Percentiles rank a stretch among this genome's conserved stretches.
These are phyloP conservation scores for Poa annua DNA, from an alignment of 176 grass and related monocot genomes.

Conservation along the genomic window DNA sequence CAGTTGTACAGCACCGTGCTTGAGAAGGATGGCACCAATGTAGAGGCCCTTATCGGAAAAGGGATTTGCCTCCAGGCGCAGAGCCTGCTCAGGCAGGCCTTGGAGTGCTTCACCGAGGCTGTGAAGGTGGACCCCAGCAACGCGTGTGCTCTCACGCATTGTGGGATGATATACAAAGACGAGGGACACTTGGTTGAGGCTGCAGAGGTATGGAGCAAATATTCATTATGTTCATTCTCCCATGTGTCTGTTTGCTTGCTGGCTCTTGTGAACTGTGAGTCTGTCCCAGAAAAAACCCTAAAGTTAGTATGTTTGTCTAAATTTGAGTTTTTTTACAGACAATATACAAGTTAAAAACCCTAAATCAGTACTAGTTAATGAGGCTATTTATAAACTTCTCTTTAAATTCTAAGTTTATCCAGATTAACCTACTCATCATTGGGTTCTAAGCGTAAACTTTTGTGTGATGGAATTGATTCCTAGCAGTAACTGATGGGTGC, in stretches of 20 bases:
- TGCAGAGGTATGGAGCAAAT: constrained; percentile 66
- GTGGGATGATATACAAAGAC: constrained; percentile 96
- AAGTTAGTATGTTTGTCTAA: not conserved
- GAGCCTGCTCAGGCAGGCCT: constrained; percentile 60
- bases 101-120: constrained; percentile 71
- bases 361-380: not conserved
- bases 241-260: constrained; percentile 17
- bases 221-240: constrained; percentile 29
- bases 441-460: not conserved
- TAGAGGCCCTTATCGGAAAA: constrained; percentile 91
- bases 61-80: constrained; percentile 93
- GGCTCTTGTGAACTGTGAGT: constrained; percentile 10
- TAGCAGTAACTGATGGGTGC: not conserved
- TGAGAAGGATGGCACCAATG: constrained; percentile 61
- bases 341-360: not conserved
- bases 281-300: not conserved
- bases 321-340: not conserved
- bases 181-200: constrained; percentile 92
- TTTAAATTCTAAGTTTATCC: not conserved
- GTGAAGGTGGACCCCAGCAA: constrained; percentile 74
- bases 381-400: not conserved
- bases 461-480: not conserved
- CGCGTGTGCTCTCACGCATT: constrained; percentile 84
- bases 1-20: constrained; percentile 73
- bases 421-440: constrained; percentile 18